Base-by-base conservation (phyloP, 2,329 filamentous ascomycete species). In the Capronia americana region DNA sequence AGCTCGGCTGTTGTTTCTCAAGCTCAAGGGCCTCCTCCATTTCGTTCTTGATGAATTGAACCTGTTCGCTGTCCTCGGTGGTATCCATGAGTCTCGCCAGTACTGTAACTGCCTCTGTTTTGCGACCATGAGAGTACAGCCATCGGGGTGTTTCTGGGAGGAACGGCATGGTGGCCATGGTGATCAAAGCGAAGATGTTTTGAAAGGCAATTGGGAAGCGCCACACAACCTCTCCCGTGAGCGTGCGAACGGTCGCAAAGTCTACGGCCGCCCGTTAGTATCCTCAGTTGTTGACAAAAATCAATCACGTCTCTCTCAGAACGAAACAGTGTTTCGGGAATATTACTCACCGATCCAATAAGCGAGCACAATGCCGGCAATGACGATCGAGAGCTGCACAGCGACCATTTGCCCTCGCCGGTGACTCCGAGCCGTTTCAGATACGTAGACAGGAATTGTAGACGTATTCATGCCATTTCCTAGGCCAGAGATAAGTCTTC, bases 11-110 rank as follows among this genome's bases (percentile, higher is more conserved):
- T 1, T 81, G 79, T 61, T 83, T 84, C 72, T 88, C 85, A 0
- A 87, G 85, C 3, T 86, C 82, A 61, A 90, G 88, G 32, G 87
- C 88, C 55, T 77, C 76, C 32, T 77, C 73, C 23, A 79, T 73
- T 65, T 79, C 76, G 10, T 73, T 77, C 46, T 73, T 72, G 44
- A 78, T 76, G 62, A 76, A 73, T 7, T 71, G 65, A 14, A 79
- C 77, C 17, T 86, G 76, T 53, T 90, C 85, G 23, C 77, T 73
- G 5, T 76, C 73, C 12, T 75, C 68, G 2, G 73, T 65, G 53
- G 73, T 75, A 66, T 78, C 73, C 2, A 77, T 66, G 26, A 79
- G 72, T 2, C 75, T 72, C 5, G 74, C 72, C 30, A 78, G 75
- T 48, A 75, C 75, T 53, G 80, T 78, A n/a, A 66, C 74, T 1